Evolutionary conservation across 1,284 basidiomycete genomes (phyloP).

Genomic region (Xerocomus cyaneibrunnescens): DNA sequence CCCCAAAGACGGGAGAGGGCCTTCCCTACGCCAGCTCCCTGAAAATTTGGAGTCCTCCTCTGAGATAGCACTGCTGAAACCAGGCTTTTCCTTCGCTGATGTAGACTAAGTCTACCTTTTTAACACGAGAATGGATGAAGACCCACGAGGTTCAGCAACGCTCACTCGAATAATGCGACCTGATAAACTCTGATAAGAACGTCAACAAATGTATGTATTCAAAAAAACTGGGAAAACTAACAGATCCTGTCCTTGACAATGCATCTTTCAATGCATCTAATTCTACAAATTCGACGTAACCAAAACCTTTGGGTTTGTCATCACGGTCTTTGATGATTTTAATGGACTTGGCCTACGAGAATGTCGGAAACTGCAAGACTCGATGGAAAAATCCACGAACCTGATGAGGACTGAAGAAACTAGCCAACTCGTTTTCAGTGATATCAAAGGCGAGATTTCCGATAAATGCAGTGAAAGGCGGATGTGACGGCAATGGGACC

Average conservation of each 20-base stretch:
- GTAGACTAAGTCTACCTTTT: conserved; percentile 5
- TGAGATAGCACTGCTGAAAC: conserved; percentile 45
- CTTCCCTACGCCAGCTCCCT: conserved; percentile 83
- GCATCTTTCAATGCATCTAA: conserved; percentile 85
- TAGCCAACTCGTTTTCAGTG: conserved; percentile 78
- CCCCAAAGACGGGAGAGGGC: conserved; percentile 72
- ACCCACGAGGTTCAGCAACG: conserved; percentile 93
- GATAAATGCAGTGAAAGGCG: conserved; percentile 95
- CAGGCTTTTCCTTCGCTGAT: conserved; percentile 70
- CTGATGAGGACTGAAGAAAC: conserved; percentile 71
- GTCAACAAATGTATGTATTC: conserved; percentile 7
- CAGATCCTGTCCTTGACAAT: conserved; percentile 53
- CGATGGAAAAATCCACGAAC: conserved; percentile 40
- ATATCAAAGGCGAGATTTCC: conserved; percentile 96
- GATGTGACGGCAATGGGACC: conserved; percentile 89
- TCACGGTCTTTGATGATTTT: conserved; percentile 92
- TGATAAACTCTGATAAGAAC: conserved; percentile 55
- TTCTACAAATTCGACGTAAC: conserved; percentile 92
- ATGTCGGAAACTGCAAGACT: conserved; percentile 1
- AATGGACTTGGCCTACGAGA: conserved; percentile 68
- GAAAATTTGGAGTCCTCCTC: conserved; percentile 76
- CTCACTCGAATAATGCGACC: conserved; percentile 86
- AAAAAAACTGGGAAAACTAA: conserved; percentile 39
- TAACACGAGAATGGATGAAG: not conserved
- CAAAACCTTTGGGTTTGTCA: conserved; percentile 96